These are phyloP conservation scores for Tephrocybe sp. DNA, from an alignment of 768 basidiomycete species.

Conservation along the genomic window DNA sequence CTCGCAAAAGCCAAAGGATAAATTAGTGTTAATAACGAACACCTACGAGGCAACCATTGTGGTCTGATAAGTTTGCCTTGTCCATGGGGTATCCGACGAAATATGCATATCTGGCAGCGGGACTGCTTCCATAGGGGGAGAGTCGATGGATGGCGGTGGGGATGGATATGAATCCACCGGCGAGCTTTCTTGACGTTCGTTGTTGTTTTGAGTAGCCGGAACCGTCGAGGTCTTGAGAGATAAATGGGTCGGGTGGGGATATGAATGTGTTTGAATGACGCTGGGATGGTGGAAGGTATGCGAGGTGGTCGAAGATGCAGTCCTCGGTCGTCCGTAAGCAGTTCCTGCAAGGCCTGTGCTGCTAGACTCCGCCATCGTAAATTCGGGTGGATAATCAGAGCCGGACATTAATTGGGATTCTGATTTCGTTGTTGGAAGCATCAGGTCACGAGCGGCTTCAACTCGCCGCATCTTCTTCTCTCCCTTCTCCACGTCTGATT, in stretches of 20 bases:
- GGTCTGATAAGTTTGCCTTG: conserved; percentile 14
- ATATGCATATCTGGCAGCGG: conserved; percentile 18
- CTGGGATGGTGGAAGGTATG: conserved; percentile 24
- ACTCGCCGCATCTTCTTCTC: conserved; percentile 85
- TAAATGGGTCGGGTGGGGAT: conserved; percentile 10
- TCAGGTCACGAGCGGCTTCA: conserved; percentile 66
- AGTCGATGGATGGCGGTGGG: conserved; percentile 46
- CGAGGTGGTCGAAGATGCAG: conserved; percentile 26
- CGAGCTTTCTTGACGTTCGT: conserved; percentile 6
- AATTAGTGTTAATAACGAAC: conserved; percentile 3
- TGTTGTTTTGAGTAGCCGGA: conserved; percentile 6
- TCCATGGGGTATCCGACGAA: conserved; percentile 15
- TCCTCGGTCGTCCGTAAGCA: conserved; percentile 37
- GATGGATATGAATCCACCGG: conserved; percentile 41
- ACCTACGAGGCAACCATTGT: conserved; percentile 14
- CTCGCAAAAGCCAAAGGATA: conserved; percentile 10
- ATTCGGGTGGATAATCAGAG: conserved; percentile 35
- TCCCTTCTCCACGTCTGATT: conserved; percentile 88
- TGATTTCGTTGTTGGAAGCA: conserved; percentile 66
- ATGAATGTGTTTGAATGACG: conserved; percentile 12
- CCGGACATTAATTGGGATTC: conserved; percentile 55
- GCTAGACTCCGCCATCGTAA: conserved; percentile 30
- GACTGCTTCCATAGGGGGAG: conserved; percentile 26
- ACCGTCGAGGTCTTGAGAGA: conserved; percentile 16
- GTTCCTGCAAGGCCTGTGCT: conserved; percentile 33